Evolutionary conservation across 2,329 filamentous ascomycete genomes (phyloP), one percentile per base, ranked within the genome.

Genomic region (Calycina marina): DNA sequence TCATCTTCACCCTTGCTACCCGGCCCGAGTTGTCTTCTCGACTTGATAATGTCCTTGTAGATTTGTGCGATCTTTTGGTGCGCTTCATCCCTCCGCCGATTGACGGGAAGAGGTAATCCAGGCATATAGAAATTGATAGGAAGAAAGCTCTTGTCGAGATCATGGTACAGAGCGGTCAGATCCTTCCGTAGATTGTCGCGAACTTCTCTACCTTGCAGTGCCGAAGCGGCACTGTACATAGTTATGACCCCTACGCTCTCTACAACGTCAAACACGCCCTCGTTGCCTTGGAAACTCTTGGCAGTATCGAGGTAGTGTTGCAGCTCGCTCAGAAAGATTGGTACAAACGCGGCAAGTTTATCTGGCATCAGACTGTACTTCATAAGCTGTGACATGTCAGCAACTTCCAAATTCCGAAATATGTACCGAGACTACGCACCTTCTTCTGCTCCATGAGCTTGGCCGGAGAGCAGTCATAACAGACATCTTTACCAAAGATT

Each of bases 381-480:
- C 20, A 22, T 8, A 9, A 22, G 20, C 20, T 22, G n/a, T 8
- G 20, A 22, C 20, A 3, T n/a, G n/a, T 22, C n/a, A 22, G n/a
- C 3, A 22, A 22, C 8, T 22, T 3, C n/a, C n/a, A n/a, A n/a
- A n/a, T n/a, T n/a, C n/a, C n/a, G n/a, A n/a, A n/a, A n/a, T n/a
- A n/a, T n/a, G n/a, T n/a, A n/a, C n/a, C n/a, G n/a, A n/a, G n/a
- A n/a, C n/a, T 5, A 14, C 57, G 40, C 56, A 83, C 79, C 70
- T 85, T 86, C 65, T 92, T 92, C 65, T 92, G 83, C 60, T 92
- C 83, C 83, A 92, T 88, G 49, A 92, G 68, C 60, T 88, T 90
- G 35, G 80, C 66, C 53, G 88, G 90, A 26, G 82, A 80, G 58
- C 82, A 88, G 54, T 90, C 83, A 53, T 90, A 92, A 36, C 90